Base-by-base conservation (phyloP, 306 rosid genomes). In the Oemleria cerasiformis region DNA sequence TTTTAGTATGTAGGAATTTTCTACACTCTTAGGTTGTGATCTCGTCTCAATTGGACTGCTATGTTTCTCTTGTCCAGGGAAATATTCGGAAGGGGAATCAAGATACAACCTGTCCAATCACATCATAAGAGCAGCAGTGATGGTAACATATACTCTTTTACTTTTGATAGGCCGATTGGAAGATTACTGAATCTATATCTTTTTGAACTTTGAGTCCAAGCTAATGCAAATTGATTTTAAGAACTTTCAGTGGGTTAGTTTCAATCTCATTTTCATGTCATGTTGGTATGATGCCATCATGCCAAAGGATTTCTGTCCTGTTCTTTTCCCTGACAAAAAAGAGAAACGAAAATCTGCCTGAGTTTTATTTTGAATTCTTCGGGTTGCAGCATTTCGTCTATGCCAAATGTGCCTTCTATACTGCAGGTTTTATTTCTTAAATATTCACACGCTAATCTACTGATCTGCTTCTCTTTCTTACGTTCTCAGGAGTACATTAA, bases 81-180 rank as follows among this genome's bases (percentile, higher is more conserved):
- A 61, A 75, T 93, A 88, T 85, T 77, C 85, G 54, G 97, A 91
- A 87, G 98, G 96, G 73, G 96, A 93, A 80, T 93, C 94, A 38
- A 84, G 96, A 83, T 88, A 93, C 81, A 88, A 84, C 80, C 77
- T 86, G 65, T 84, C 92, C 53, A 80, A 79, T 70, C 79, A 76
- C 58, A 62, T 51, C 70, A 69, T 84, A 73, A 77, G 77, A 79
- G 83, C 82, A 49, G 96, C 96, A 54, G 75, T 91, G 51, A 63
- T 17, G 89, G 98, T 88, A 25, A 81, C 56, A 76, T 66, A 60
- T 30, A 64, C 82, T 70, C 68, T 12, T 67, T 49, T 42, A 5
- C 40, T 51, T 60, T 7, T 19, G 23, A 53, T 9, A 17, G 51
- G 40, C 36, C 43, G 10, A 55, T 17, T 25, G 34, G 21, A 75